A percentile compares a stretch with the other conserved stretches of the same genome.
Evolutionary conservation across 352 stramenopile species (phyloP).

Genomic region (Phytophthora cryptogea): DNA sequence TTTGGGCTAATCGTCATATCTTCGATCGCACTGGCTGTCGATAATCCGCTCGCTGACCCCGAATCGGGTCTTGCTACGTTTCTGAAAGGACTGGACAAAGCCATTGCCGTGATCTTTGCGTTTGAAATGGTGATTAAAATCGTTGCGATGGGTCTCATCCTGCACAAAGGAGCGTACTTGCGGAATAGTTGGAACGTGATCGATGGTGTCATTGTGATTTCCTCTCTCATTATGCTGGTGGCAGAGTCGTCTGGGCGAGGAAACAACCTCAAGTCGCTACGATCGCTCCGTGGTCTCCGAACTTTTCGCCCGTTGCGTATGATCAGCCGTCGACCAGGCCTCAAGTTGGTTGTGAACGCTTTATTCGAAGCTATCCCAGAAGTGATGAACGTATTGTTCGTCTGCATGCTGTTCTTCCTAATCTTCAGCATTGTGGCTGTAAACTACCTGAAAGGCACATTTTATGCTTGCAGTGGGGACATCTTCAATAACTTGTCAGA

Average conservation of each 20-base stretch:
- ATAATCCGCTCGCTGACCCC: constrained; percentile 82
- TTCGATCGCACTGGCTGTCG: constrained; percentile 84
- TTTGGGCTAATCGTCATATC: constrained; percentile 84
- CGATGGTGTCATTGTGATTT: constrained; percentile 87
- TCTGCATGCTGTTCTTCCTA: constrained; percentile 94
- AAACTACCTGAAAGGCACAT: constrained; percentile 92
- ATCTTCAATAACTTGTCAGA: constrained; percentile 49
- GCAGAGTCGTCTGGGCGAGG: constrained; percentile 46
- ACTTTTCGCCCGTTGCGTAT: constrained; percentile 92
- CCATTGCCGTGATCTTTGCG: constrained; percentile 81
- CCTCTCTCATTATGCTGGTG: constrained; percentile 76
- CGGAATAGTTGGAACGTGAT: constrained; percentile 90
- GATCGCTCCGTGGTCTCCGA: constrained; percentile 80
- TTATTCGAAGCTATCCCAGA: constrained; percentile 89
- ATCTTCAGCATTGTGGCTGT: constrained; percentile 96
- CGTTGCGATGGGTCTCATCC: constrained; percentile 77
- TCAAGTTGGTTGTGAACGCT: constrained; percentile 92
- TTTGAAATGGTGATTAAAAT: constrained; percentile 92
- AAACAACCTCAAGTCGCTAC: constrained; percentile 72
- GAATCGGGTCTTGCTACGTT: constrained; percentile 39
- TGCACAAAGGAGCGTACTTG: constrained; percentile 79
- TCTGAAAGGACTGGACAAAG: constrained; percentile 72
- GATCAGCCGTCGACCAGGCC: constrained; percentile 82
- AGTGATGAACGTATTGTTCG: constrained; percentile 89
- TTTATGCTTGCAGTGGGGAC: constrained; percentile 82